These are phyloP conservation scores for Bipolaris gigantea DNA, from an alignment of 2,329 filamentous ascomycete species.

Conservation along the genomic window DNA sequence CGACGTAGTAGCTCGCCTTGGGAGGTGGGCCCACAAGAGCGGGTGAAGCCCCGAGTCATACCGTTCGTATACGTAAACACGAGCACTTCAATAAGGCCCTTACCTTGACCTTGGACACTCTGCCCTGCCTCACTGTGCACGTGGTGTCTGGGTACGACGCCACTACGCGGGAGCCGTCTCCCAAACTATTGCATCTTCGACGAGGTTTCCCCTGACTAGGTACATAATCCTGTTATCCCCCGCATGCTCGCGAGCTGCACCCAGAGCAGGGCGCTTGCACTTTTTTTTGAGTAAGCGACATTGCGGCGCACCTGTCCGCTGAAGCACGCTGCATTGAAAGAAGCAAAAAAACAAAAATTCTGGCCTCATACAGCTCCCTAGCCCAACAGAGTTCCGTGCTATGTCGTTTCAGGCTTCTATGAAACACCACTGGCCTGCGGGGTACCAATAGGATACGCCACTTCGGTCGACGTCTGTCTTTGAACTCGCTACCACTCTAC, in stretches of 20 bases:
- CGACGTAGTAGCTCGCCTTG: slow-evolving; percentile 9
- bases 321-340: neutral
- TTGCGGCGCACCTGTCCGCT: slow-evolving; percentile 4
- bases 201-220: neutral
- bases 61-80: slow-evolving; percentile 3
- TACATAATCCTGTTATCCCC: neutral
- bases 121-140: neutral
- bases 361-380: slow-evolving; percentile 1
- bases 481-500: slow-evolving; percentile 7
- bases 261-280: neutral
- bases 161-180: slow-evolving; percentile 8
- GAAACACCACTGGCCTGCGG: slow-evolving; percentile 9
- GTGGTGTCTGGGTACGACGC: neutral
- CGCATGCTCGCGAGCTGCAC: neutral
- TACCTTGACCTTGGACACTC: neutral
- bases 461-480: neutral
- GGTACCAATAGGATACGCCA: slow-evolving; percentile 8
- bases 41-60: slow-evolving; percentile 2
- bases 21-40: slow-evolving; percentile 1
- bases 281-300: slow-evolving; percentile 7
- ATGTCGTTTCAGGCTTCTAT: slow-evolving; percentile 8
- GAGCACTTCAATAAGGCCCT: neutral
- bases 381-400: slow-evolving; percentile 12
- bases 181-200: slow-evolving; percentile 2
- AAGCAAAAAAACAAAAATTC: slow-evolving; percentile 6